These are phyloP conservation scores for Colletotrichum lini DNA, from an alignment of 2,329 filamentous ascomycete species.

Conservation along the genomic window DNA sequence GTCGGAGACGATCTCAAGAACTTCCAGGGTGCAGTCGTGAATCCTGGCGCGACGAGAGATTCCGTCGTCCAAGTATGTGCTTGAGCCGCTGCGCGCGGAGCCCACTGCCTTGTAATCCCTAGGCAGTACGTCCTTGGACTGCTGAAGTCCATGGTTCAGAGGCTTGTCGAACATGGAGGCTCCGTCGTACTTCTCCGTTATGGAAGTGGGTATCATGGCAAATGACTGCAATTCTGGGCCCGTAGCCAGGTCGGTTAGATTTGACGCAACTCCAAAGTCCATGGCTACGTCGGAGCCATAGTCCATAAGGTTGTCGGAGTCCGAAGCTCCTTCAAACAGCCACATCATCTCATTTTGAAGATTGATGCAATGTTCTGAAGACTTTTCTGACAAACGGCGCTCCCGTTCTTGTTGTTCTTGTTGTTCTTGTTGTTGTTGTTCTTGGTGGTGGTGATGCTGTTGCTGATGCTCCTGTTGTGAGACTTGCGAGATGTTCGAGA, in stretches of 20 bases:
- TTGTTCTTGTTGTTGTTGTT: neutral
- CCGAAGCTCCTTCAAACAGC: neutral
- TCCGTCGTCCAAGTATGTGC: conserved; percentile 2
- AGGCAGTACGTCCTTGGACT: neutral
- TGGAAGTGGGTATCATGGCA: neutral
- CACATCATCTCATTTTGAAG: conserved; percentile 1
- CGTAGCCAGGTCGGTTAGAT: neutral
- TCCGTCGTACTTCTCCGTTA: neutral
- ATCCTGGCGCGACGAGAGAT: conserved; percentile 1
- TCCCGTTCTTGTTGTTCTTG: no score
- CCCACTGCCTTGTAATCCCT: neutral
- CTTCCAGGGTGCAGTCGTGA: conserved; percentile 15
- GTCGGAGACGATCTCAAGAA: conserved; percentile 5
- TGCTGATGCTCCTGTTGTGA: neutral
- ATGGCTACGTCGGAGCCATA: neutral
- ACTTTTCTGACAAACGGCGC: neutral
- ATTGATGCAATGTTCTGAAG: neutral
- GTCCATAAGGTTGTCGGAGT: neutral
- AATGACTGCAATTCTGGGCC: neutral
- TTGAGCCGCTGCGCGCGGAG: neutral
- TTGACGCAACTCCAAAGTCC: neutral
- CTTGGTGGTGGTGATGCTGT: no score
- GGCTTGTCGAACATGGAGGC: neutral
- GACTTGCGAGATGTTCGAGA: neutral
- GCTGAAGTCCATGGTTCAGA: neutral